Base-by-base conservation (phyloP, 2,329 filamentous ascomycete genomes). In the Ophiostoma tasmaniense region DNA sequence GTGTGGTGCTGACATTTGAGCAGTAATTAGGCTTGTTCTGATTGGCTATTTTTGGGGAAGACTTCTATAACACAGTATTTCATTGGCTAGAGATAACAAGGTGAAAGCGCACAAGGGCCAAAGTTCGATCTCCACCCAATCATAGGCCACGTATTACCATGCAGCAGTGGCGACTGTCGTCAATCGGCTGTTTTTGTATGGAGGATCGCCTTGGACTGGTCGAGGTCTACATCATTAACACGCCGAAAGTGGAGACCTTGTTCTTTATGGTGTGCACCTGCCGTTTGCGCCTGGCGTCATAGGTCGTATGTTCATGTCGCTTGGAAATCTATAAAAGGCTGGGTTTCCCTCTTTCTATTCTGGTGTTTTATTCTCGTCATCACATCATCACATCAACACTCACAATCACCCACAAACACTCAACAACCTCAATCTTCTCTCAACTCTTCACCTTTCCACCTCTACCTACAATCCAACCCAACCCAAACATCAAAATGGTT, bases 401-500 rank as follows among this genome's bases (percentile, higher is more conserved):
- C 61, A 13, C 30, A 33, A n/a, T 3, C 30, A 33, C 30, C 6
- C 30, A 33, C 22, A 25, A 35, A 25, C 20, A 42, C 42, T 33
- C 42, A 33, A 50, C 59, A 4, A 11, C 17, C 3, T 37, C 20
- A 11, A 35, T 64, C n/a, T n/a, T 6, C 5, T n/a, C 8, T 37
- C 61, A 37, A 39, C 33, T 13, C 50, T 13, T 25, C 33, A 22
- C 52, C 67, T 25, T 8, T 37, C 10, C 3, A 28, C 30, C 30
- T 10, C 30, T 2, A 14, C 8, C n/a, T 64, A 17, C 3, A 14
- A 37, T n/a, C 59, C 69, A 33, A 8, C 61, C 42, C n/a, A 25
- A 25, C 14, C 8, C 13, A 20, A 37, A 20, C 33, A 59, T 65
- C 69, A 71, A 67, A 67, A 72, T 73, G 72, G 67, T 68, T 70